Evolutionary conservation across 2,329 filamentous ascomycete species (phyloP).

Genomic region (Zymoseptoria tritici): DNA sequence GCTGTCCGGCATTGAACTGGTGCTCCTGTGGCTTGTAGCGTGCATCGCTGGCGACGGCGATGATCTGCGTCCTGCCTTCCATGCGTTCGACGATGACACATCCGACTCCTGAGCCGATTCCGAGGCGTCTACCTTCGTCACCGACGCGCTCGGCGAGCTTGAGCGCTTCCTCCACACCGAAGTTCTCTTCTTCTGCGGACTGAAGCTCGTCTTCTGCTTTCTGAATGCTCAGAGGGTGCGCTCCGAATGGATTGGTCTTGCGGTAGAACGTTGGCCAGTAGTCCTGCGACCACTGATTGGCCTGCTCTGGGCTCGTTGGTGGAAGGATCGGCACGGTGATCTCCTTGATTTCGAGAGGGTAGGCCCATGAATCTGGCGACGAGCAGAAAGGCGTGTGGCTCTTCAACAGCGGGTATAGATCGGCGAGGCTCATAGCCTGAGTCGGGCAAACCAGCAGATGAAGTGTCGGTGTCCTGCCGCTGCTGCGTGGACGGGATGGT

Average conservation of each 20-base stretch:
- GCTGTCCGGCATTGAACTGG: conserved; percentile 10
- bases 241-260: conserved; percentile 79
- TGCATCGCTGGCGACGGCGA: conserved; percentile 70
- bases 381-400: conserved; percentile 35
- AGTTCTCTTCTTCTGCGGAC: conserved; percentile 22
- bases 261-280: conserved; percentile 84
- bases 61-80: conserved; percentile 45
- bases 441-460: conserved; percentile 48
- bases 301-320: conserved; percentile 68
- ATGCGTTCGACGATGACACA: conserved; percentile 65
- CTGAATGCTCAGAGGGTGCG: conserved; percentile 67
- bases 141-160: conserved; percentile 60
- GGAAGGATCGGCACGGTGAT: conserved; percentile 65
- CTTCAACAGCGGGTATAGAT: conserved; percentile 40
- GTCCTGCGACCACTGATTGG: conserved; percentile 62
- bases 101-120: conserved; percentile 62
- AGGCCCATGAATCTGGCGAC: conserved; percentile 29
- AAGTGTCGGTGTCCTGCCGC: conserved; percentile 32
- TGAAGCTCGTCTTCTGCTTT: conserved; percentile 63
- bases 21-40: conserved; percentile 50
- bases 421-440: conserved; percentile 45
- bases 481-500: conserved; percentile 52
- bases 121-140: conserved; percentile 47
- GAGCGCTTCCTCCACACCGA: conserved; percentile 53
- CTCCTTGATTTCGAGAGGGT: conserved; percentile 49